Evolutionary conservation across 2,329 filamentous ascomycete genomes (phyloP), one percentile per base, ranked within the genome.

Genomic region (Claviceps pazoutovae): DNA sequence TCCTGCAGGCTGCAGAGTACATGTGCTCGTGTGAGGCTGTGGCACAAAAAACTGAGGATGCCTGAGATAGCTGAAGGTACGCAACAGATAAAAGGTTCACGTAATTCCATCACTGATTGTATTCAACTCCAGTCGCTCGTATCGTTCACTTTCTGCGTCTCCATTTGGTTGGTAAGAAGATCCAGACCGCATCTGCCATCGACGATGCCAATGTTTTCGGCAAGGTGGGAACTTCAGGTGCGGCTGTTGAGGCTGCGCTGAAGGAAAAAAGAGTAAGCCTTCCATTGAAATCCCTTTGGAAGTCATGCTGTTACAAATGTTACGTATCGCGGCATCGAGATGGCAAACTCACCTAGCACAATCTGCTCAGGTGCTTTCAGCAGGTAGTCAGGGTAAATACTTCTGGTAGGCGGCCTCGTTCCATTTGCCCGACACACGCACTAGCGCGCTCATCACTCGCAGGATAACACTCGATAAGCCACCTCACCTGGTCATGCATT

Each of bases 321-420:
- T 34, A 34, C 30, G 30, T 34, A 11, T 34, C 30, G 30, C 30
- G 30, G 30, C 9, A 34, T 34, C 30, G 30, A 34, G 30, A 34
- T 34, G 8, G 30, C 30, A 34, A 11, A 34, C 19, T 42, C 37
- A 42, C 17, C 37, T 2, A 36, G 13, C 14, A 36, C 17, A 19
- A 41, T 34, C 42, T 13, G 11, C 43, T 6, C 48, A 74, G 72
- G 80, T 82, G 3, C 54, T 79, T 8, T 74, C 73, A 51, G 86
- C 86, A 4, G 86, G 86, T 4, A 88, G 86, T 54, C 93, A 96
- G 65, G 93, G 93, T 9, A 98, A 97, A 76, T 97, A 97, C 64
- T 97, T 98, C 66, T 98, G 93, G 82, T 79, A 39, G n/a, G 51
- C 14, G n/a, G 59, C 54, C 68, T 55, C 7, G 16, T 8, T 19